A percentile compares a stretch with the other conserved stretches of the same genome.
Conservation (phyloP, 2,329 filamentous ascomycete genomes). For the Coniochaeta sp. region DNA sequence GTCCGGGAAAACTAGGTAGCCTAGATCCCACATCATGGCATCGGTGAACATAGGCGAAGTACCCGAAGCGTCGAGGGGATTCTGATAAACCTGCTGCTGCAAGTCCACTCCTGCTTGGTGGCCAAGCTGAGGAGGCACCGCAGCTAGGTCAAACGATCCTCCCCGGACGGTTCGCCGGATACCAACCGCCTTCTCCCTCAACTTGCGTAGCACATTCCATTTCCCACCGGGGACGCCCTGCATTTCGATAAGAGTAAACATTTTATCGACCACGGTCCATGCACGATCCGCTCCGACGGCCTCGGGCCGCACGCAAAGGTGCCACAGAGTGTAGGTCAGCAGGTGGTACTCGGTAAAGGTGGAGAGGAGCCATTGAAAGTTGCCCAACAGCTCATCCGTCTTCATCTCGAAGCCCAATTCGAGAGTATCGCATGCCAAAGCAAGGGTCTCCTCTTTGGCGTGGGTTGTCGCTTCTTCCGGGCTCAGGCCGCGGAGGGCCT, state of each 20-base stretch:
- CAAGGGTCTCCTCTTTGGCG: constrained; percentile 13
- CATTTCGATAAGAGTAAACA: neutral
- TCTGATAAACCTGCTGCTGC: neutral
- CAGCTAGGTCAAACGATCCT: neutral
- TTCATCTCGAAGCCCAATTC: constrained; percentile 1
- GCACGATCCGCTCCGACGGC: constrained; percentile 1
- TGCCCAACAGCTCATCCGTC: constrained; percentile 3
- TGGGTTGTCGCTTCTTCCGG: neutral
- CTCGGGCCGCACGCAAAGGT: constrained; percentile 8
- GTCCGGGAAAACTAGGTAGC: neutral
- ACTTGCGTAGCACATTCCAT: neutral
- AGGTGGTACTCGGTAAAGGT: constrained; percentile 9
- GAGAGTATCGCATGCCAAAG: constrained; percentile 3
- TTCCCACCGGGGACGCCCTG: neutral
- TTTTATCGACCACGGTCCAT: neutral
- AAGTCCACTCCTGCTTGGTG: neutral
- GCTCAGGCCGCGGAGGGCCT: constrained; percentile 3
- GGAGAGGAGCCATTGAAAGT: constrained; percentile 4
- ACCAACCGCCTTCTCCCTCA: neutral
- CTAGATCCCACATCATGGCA: neutral
- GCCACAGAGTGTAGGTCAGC: constrained; percentile 8
- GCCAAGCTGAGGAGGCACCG: neutral
- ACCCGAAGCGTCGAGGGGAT: neutral
- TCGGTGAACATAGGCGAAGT: neutral
- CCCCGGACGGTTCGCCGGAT: neutral